phyloP scores from a whole-genome alignment of 257 asterid species.

The Petunia axillaris region DNA sequence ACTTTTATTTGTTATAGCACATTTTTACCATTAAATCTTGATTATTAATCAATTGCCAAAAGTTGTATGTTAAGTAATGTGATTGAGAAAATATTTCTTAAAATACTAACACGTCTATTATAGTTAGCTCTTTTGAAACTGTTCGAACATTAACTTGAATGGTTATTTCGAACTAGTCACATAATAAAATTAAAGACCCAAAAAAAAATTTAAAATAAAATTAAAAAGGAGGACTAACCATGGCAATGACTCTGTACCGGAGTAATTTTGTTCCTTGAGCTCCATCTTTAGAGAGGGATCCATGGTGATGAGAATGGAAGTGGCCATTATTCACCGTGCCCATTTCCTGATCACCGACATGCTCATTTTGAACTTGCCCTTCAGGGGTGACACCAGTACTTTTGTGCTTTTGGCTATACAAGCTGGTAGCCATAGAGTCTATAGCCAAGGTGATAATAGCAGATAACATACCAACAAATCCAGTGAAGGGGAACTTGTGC shows the following conservation, averaged over 20 bases:
- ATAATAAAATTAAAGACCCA: too few species aligned
- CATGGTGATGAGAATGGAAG: conserved; percentile 48
- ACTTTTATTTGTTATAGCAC: too few species aligned
- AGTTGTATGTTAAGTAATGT: too few species aligned
- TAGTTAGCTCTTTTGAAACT: too few species aligned
- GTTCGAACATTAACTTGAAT: background rate
- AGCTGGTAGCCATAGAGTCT: conserved; percentile 63
- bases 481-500: conserved; percentile 66
- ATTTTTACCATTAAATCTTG: too few species aligned
- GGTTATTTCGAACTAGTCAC: background rate
- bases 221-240: conserved; percentile 39
- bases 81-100: too few species aligned
- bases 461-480: conserved; percentile 64
- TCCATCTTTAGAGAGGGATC: conserved; percentile 32
- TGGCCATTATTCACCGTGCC: conserved; percentile 34
- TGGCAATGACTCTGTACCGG: conserved; percentile 64
- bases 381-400: conserved; percentile 1
- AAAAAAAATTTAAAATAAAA: background rate
- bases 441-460: conserved; percentile 55
- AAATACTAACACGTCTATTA: too few species aligned
- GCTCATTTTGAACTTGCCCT: background rate
- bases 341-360: conserved; percentile 40
- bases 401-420: conserved; percentile 44
- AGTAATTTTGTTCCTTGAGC: conserved; percentile 42
- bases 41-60: too few species aligned